Base-by-base conservation (phyloP, 106 monocot genomes). In the Apostasia shenzhenica region DNA sequence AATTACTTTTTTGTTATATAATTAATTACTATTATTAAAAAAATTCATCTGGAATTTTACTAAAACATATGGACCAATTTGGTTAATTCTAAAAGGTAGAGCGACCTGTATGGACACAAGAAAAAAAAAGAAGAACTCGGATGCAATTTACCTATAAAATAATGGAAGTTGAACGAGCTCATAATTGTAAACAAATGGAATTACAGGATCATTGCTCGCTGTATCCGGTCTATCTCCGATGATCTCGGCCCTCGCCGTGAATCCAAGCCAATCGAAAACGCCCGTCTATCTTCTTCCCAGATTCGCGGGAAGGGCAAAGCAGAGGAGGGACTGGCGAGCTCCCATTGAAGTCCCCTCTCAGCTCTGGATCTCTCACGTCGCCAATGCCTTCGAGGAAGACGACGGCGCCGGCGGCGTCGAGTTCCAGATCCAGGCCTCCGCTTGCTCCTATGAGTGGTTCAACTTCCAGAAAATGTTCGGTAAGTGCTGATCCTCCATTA, bases 391-490 rank as follows among this genome's bases (percentile, higher is more conserved):
- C 43, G 88, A 94, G 73, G 78, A 83, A 53, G 72, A 44, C 40
- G 76, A 79, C 2, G 72, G 3, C 0, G 5, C 1, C 0, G 91
- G 82, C 14, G 70, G 73, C 55, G 3, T 76, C 39, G 56, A 68
- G 57, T 59, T 94, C 57, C 77, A 81, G 49, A 11, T 94, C 53
- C 79, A 81, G 48, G 83, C 79, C 4, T 77, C 94, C 2, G 81
- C 72, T 14, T 94, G 91, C 68, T 91, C 94, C 49, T 94, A 94
- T 75, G 70, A 70, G 44, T 94, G 94, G 94, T 88, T 94, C 69
- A 67, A 88, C 49, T 91, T 91, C 57, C 70, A 85, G 10, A 94
- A 78, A 54, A 83, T 87, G 81, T 88, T 94, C 53, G 94, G 94
- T 94, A 82, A 54, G 59, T 50, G 6, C 8, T 50, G 6, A 5